Percentiles rank a stretch among this genome's conserved stretches.
phyloP scores from a whole-genome alignment of 108 stramenopile genomes.

The Epithemia pelagica region DNA sequence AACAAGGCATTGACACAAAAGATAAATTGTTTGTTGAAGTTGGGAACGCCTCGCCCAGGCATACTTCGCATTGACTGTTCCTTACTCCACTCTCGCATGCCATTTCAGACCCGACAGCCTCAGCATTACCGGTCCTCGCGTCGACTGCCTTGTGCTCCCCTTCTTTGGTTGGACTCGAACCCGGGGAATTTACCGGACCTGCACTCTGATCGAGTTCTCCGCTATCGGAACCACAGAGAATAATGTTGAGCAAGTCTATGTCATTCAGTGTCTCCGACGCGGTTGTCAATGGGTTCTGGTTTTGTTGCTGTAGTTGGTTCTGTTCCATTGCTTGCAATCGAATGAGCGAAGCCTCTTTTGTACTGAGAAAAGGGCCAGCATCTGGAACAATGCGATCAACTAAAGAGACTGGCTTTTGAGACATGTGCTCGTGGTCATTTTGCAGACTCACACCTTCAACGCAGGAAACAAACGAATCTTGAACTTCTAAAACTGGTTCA shows the following conservation, averaged over 20 bases:
- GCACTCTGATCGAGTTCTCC: not conserved
- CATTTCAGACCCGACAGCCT: not conserved
- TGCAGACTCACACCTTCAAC: constrained; percentile 17
- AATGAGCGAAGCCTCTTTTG: constrained; percentile 14
- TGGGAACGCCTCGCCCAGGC: not conserved
- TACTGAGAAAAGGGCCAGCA: constrained; percentile 7
- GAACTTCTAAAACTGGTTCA: constrained; percentile 19
- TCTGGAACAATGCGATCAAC: constrained; percentile 1
- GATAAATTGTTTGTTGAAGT: not conserved
- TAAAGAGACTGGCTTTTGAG: not conserved
- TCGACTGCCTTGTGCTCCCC: not conserved
- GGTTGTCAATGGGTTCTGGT: not conserved
- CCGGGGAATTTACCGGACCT: not conserved
- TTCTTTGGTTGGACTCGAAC: not conserved
- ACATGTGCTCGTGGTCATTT: constrained; percentile 12
- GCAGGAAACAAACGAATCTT: constrained; percentile 20
- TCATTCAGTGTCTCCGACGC: not conserved
- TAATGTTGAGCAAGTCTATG: not conserved
- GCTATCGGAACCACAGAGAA: not conserved
- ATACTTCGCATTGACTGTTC: not conserved
- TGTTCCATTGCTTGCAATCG: constrained; percentile 10
- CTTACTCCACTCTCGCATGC: not conserved
- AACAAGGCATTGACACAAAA: constrained; percentile 10
- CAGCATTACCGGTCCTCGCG: no score
- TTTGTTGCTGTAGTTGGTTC: not conserved